Percentiles rank a stretch among this genome's conserved stretches.
These are phyloP conservation scores for Annona squamosa DNA, from an alignment of 164 flowering plant genomes.

Conservation along the genomic window DNA sequence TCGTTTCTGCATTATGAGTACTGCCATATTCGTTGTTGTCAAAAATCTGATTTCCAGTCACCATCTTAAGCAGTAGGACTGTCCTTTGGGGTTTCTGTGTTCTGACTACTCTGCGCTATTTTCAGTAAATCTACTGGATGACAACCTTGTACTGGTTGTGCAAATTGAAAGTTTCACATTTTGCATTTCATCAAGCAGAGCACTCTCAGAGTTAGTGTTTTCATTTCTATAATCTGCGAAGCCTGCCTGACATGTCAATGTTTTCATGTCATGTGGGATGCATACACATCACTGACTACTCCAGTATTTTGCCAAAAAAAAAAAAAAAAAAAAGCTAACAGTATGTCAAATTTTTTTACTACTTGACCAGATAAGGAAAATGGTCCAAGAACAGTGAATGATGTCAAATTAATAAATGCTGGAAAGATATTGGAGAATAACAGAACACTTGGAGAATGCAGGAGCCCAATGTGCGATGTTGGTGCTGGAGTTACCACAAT, in stretches of 20 bases:
- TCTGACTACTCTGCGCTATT: too few species aligned
- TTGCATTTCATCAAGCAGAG: background rate
- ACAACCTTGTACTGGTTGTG: background rate
- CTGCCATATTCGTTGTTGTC: too few species aligned
- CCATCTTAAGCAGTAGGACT: too few species aligned
- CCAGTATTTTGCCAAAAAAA: background rate
- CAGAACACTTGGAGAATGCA: slow-evolving; percentile 69
- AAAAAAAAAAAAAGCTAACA: too few species aligned
- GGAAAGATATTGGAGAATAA: slow-evolving; percentile 78
- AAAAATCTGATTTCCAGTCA: too few species aligned
- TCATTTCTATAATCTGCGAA: background rate
- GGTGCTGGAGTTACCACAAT: slow-evolving; percentile 85
- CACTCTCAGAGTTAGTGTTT: background rate
- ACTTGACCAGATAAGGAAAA: slow-evolving; percentile 55
- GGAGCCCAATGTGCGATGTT: slow-evolving; percentile 59
- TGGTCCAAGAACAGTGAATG: slow-evolving; percentile 79
- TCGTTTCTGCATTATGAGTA: too few species aligned
- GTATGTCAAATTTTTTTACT: background rate
- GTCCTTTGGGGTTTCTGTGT: too few species aligned
- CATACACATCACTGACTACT: background rate
- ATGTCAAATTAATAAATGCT: slow-evolving; percentile 70
- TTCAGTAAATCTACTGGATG: too few species aligned
- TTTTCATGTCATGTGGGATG: background rate
- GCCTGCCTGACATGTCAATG: background rate
- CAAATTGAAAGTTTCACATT: background rate